Evolutionary conservation across 1,284 basidiomycete species (phyloP).

Genomic region (Athelia sp.): DNA sequence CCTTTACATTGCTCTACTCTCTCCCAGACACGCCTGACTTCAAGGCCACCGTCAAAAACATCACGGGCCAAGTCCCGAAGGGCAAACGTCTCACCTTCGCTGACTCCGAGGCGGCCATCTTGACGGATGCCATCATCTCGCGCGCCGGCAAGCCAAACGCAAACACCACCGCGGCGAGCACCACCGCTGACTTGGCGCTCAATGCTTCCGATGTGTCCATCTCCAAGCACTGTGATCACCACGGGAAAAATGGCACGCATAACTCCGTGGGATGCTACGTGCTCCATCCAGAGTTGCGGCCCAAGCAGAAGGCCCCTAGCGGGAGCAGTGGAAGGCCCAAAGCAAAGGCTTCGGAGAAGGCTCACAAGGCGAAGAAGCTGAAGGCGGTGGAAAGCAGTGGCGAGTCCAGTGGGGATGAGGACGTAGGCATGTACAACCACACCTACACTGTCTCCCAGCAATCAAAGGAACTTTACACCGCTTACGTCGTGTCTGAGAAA

Average conservation of each 20-base stretch:
- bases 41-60: not conserved
- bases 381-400: not conserved
- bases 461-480: not conserved
- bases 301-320: not conserved
- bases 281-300: not conserved
- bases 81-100: not conserved
- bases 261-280: not conserved
- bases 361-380: not conserved
- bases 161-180: not conserved
- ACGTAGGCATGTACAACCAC: constrained; percentile 1
- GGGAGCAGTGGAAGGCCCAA: not conserved
- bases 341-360: not conserved
- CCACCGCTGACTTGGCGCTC: not conserved
- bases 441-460: not conserved
- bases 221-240: not conserved
- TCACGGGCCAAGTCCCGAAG: not conserved
- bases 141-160: not conserved
- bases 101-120: not conserved
- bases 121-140: not conserved
- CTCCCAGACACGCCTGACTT: not conserved
- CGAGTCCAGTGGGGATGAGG: not conserved
- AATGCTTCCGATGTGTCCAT: not conserved
- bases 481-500: constrained; percentile 1
- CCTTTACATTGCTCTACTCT: not conserved
- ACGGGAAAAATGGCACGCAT: constrained; percentile 1